Conservation (phyloP, 768 basidiomycete species). For the Rhodotorula graminis region DNA sequence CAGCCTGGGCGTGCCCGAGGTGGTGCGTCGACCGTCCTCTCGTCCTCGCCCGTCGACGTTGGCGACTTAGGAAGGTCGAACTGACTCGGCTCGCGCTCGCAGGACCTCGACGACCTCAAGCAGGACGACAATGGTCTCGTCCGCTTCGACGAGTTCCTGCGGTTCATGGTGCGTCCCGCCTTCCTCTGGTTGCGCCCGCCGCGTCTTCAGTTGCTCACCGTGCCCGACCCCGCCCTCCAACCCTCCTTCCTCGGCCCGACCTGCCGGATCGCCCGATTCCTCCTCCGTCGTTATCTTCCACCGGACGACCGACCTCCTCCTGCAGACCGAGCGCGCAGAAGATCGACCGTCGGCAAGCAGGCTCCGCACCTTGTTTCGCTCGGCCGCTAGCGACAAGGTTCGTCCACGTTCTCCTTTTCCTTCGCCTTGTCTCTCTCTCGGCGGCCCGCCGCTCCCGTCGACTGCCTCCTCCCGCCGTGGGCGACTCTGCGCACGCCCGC, state of each 20-base stretch:
- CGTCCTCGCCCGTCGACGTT: background rate
- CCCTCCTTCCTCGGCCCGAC: background rate
- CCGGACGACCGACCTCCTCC: too few relatives aligned
- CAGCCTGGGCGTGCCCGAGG: slow-evolving; percentile 87
- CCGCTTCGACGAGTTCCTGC: slow-evolving; percentile 87
- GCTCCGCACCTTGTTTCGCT: slow-evolving; percentile 85
- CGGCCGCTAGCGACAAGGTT: slow-evolving; percentile 84
- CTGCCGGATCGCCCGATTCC: background rate
- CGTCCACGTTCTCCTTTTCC: background rate
- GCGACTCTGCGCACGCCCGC: too few relatives aligned
- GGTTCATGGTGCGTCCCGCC: background rate
- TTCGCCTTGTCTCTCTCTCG: background rate
- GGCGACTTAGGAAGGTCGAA: background rate
- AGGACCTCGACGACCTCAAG: slow-evolving; percentile 19
- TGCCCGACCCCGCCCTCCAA: too few relatives aligned
- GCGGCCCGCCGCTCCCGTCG: too few relatives aligned
- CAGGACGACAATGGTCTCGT: slow-evolving; percentile 66
- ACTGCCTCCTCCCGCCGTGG: too few relatives aligned
- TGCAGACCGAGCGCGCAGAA: slow-evolving; percentile 87
- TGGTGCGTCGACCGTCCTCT: slow-evolving; percentile 56
- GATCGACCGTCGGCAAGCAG: slow-evolving; percentile 91
- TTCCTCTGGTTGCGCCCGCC: background rate
- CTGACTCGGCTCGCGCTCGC: background rate
- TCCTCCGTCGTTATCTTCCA: background rate
- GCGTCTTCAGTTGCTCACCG: background rate